Conservation (phyloP, 2,329 filamentous ascomycete species). For the Lasiodiplodia hormozganensis region DNA sequence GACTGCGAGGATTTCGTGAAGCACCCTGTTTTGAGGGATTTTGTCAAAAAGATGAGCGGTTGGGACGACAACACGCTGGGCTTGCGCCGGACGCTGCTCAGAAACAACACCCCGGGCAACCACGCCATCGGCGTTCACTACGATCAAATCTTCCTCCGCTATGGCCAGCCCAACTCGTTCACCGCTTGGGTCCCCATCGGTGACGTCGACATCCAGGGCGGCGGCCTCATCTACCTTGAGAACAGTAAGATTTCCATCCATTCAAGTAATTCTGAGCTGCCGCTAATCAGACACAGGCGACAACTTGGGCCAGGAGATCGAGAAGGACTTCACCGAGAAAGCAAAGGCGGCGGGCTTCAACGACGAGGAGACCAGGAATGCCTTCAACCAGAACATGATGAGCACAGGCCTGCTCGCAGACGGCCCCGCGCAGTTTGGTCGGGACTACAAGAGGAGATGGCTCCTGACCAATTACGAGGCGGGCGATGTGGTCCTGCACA, state of each 20-base stretch:
- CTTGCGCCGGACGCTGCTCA: constrained; percentile 58
- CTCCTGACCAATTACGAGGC: constrained; percentile 59
- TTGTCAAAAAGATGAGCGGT: constrained; percentile 59
- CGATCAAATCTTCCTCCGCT: constrained; percentile 51
- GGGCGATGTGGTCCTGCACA: constrained; percentile 56
- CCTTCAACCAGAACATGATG: constrained; percentile 62
- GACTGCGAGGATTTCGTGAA: constrained; percentile 55
- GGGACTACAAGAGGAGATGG: constrained; percentile 45
- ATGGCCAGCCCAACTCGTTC: constrained; percentile 43
- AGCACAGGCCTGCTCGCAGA: constrained; percentile 57
- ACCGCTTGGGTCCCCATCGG: constrained; percentile 50
- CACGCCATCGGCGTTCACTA: constrained; percentile 50
- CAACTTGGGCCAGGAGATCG: constrained; percentile 46
- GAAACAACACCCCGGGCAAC: constrained; percentile 64
- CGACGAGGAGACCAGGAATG: constrained; percentile 52
- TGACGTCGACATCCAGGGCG: constrained; percentile 44
- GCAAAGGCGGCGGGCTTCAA: constrained; percentile 52
- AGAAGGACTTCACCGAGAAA: constrained; percentile 49
- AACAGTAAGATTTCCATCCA: constrained; percentile 34
- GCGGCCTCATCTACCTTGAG: constrained; percentile 53
- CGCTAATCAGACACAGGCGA: constrained; percentile 24
- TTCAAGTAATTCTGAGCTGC: not conserved
- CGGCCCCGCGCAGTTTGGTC: constrained; percentile 48
- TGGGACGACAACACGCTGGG: constrained; percentile 60
- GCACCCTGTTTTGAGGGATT: constrained; percentile 58